A percentile compares a stretch with the other conserved stretches of the same genome.
Conservation (phyloP, 768 basidiomycete genomes). For the Leucosporidium creatinivorum region DNA sequence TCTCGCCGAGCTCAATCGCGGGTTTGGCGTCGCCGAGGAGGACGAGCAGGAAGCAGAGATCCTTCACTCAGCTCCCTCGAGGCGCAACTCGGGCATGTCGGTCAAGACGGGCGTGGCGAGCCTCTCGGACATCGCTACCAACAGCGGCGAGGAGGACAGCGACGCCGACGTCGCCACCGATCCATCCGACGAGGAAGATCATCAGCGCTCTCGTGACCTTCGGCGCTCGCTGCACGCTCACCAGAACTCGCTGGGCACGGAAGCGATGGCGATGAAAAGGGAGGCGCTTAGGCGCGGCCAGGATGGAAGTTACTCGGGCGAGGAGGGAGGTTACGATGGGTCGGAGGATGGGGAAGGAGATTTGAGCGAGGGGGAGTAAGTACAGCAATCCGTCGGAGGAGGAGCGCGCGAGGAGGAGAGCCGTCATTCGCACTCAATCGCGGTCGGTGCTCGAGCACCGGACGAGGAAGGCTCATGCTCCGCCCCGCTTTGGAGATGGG, state of each 20-base stretch:
- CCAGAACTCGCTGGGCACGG: neutral
- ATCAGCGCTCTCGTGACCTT: neutral
- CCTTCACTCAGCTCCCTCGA: neutral
- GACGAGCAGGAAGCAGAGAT: neutral
- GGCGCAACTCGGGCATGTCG: slow-evolving; percentile 10
- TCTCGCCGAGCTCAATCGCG: neutral
- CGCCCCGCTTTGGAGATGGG: neutral
- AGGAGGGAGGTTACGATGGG: neutral
- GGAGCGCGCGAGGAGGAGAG: neutral
- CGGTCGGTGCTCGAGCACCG: neutral
- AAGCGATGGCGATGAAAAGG: neutral
- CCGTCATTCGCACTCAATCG: neutral
- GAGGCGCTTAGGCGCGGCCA: neutral
- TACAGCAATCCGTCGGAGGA: slow-evolving; percentile 9
- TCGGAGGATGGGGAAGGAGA: slow-evolving; percentile 8
- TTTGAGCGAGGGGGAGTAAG: slow-evolving; percentile 8
- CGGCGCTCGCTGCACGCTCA: neutral
- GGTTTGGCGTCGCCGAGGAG: neutral
- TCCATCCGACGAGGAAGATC: neutral
- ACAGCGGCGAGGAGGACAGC: neutral
- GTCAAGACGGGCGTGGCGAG: slow-evolving; percentile 19
- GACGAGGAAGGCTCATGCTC: neutral
- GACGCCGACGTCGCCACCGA: neutral
- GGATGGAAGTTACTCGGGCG: neutral
- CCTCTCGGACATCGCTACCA: neutral